phyloP scores from a whole-genome alignment of 192 early-diverging fungal genomes.

The Chytriomyces sp. region DNA sequence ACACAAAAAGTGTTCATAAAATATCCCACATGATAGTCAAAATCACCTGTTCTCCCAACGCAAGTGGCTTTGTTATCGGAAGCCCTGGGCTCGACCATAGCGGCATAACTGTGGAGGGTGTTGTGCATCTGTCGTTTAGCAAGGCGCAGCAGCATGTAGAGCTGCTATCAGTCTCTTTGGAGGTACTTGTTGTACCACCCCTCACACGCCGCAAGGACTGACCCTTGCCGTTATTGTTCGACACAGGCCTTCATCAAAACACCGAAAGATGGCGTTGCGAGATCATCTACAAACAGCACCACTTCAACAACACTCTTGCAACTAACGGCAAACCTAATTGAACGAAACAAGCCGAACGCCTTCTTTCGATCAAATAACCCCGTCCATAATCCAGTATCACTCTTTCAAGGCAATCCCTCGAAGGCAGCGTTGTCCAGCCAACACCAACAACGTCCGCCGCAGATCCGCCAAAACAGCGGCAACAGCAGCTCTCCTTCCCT shows the following conservation, averaged over 20 bases:
- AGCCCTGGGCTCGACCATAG: neutral
- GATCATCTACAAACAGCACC: neutral
- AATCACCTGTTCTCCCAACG: neutral
- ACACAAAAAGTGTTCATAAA: neutral
- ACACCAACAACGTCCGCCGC: too few relatives aligned
- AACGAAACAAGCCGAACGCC: neutral
- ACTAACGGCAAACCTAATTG: neutral
- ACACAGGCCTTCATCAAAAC: neutral
- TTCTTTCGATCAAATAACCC: too few relatives aligned
- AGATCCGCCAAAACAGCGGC: too few relatives aligned
- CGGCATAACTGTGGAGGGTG: neutral
- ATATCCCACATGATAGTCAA: neutral
- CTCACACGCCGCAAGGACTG: neutral
- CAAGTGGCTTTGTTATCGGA: slow-evolving; percentile 1
- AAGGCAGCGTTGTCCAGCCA: too few relatives aligned
- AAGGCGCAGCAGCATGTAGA: neutral
- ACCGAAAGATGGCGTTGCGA: neutral
- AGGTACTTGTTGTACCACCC: neutral
- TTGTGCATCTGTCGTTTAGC: slow-evolving; percentile 14
- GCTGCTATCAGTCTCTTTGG: neutral
- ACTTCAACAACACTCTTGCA: neutral
- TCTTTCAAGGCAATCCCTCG: too few relatives aligned
- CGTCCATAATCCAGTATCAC: too few relatives aligned
- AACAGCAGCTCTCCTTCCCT: too few relatives aligned
- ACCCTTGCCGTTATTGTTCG: neutral